Evolutionary conservation across 2,329 filamentous ascomycete genomes (phyloP).

Genomic region (Fusarium hostae): DNA sequence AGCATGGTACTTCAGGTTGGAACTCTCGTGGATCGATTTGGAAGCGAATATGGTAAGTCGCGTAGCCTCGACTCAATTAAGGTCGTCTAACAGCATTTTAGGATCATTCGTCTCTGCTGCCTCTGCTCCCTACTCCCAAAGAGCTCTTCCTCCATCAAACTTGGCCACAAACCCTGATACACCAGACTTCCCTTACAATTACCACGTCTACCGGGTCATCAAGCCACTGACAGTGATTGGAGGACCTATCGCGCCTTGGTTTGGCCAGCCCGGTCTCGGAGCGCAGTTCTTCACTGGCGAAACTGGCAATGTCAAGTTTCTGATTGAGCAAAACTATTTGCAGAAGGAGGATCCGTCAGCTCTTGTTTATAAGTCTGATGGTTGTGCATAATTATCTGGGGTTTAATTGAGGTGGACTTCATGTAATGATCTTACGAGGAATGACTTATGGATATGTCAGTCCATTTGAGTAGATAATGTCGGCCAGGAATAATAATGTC

Average conservation of each 20-base stretch:
- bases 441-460: background rate
- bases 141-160: slow-evolving; percentile 59
- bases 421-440: background rate
- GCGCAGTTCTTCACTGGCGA: slow-evolving; percentile 48
- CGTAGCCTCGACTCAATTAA: too few species aligned
- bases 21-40: slow-evolving; percentile 60
- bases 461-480: background rate
- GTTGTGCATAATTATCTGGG: slow-evolving; percentile 15
- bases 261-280: slow-evolving; percentile 61
- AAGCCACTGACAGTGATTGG: slow-evolving; percentile 53
- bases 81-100: slow-evolving; percentile 16
- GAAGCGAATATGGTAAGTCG: slow-evolving; percentile 54
- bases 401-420: background rate
- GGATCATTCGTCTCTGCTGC: slow-evolving; percentile 54
- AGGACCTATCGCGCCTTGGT: slow-evolving; percentile 61
- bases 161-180: slow-evolving; percentile 50
- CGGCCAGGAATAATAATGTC: background rate
- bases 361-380: slow-evolving; percentile 23
- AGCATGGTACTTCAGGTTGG: slow-evolving; percentile 54
- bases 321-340: slow-evolving; percentile 35
- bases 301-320: slow-evolving; percentile 32
- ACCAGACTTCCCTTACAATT: slow-evolving; percentile 57
- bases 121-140: slow-evolving; percentile 58
- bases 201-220: slow-evolving; percentile 59
- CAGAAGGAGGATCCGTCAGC: slow-evolving; percentile 25